Percentiles rank a stretch among this genome's conserved stretches.
phyloP scores from a whole-genome alignment of 352 stramenopile genomes.

The Phytophthora constricta region DNA sequence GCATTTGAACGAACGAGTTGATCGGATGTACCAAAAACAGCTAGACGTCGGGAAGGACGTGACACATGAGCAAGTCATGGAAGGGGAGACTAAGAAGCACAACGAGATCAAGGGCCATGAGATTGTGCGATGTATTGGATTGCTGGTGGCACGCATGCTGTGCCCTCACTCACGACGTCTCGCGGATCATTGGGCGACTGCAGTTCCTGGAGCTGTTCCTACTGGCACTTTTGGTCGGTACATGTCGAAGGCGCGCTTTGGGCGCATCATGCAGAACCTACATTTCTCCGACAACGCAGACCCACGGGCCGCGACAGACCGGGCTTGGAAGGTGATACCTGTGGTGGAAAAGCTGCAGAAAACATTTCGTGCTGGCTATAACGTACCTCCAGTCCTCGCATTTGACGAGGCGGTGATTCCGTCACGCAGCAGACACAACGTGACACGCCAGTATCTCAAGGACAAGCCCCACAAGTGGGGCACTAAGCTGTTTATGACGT shows the following conservation, averaged over 20 bases:
- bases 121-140: conserved; percentile 19
- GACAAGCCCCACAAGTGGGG: conserved; percentile 5
- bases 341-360: not conserved
- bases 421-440: conserved; percentile 5
- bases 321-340: conserved; percentile 11
- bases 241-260: conserved; percentile 19
- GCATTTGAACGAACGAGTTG: conserved; percentile 9
- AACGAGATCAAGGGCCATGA: conserved; percentile 19
- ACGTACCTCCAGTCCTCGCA: not conserved
- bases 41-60: not conserved
- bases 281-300: conserved; percentile 18
- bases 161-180: conserved; percentile 10
- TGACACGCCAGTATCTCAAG: conserved; percentile 6
- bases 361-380: not conserved
- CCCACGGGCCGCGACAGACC: conserved; percentile 1
- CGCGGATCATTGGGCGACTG: conserved; percentile 13
- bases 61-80: conserved; percentile 5
- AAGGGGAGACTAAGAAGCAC: conserved; percentile 6
- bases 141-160: conserved; percentile 13
- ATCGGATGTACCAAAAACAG: conserved; percentile 7
- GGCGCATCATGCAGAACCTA: conserved; percentile 18
- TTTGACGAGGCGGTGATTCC: conserved; percentile 3
- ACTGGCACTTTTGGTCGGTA: conserved; percentile 19
- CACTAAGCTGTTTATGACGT: conserved; percentile 14
- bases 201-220: conserved; percentile 1